Conservation (phyloP, 257 asterid genomes). For the Plantago elongata region DNA sequence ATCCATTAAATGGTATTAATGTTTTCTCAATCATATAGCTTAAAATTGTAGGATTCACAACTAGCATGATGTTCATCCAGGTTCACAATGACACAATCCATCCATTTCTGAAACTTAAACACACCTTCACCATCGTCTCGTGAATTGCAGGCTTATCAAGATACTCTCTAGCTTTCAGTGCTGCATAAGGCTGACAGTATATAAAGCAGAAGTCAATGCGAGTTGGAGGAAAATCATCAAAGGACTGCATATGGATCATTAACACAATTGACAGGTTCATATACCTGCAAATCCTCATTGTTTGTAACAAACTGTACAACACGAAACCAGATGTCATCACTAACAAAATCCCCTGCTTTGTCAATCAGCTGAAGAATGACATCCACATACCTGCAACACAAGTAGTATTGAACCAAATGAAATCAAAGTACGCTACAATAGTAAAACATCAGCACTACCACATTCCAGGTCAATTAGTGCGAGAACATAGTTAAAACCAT, state of each 20-base stretch:
- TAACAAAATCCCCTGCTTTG: slow-evolving; percentile 97
- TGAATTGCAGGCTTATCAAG: slow-evolving; percentile 92
- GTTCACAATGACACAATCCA: slow-evolving; percentile 3
- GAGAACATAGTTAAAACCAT: background rate
- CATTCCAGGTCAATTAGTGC: background rate
- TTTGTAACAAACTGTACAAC: slow-evolving; percentile 94
- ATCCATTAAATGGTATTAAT: too few relatives aligned
- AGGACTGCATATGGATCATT: slow-evolving; percentile 13
- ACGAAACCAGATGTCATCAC: slow-evolving; percentile 98
- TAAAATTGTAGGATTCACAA: background rate
- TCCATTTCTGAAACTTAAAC: slow-evolving; percentile 18
- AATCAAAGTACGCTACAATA: slow-evolving; percentile 7
- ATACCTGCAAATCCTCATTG: slow-evolving; percentile 90
- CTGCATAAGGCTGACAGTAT: slow-evolving; percentile 78
- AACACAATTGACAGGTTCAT: slow-evolving; percentile 18
- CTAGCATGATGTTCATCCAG: background rate
- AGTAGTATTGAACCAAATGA: slow-evolving; percentile 5
- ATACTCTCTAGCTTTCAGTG: slow-evolving; percentile 82
- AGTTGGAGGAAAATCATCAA: slow-evolving; percentile 18
- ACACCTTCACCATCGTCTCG: slow-evolving; percentile 95
- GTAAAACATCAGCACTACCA: background rate
- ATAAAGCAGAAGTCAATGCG: slow-evolving; percentile 16
- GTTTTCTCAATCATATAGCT: slow-evolving; percentile 5
- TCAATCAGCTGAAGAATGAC: slow-evolving; percentile 97
- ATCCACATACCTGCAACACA: slow-evolving; percentile 77